phyloP scores from a whole-genome alignment of 2,329 filamentous ascomycete genomes.

The Plectosphaerella sp. region DNA sequence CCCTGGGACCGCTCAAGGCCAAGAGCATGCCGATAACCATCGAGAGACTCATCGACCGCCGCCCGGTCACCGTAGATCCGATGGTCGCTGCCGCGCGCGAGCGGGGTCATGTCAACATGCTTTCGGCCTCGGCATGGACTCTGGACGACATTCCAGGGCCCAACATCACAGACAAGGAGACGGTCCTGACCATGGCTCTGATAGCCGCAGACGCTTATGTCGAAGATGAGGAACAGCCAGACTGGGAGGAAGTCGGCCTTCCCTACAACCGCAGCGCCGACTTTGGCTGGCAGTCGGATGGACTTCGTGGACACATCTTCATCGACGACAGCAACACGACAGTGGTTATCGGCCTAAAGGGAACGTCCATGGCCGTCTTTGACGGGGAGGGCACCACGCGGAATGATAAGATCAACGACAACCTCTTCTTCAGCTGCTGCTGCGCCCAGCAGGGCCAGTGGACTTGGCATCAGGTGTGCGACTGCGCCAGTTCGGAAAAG shows the following conservation, averaged over 20 bases:
- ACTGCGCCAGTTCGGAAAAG: slow-evolving; percentile 67
- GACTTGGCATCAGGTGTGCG: slow-evolving; percentile 88
- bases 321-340: slow-evolving; percentile 82
- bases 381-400: slow-evolving; percentile 96
- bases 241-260: slow-evolving; percentile 78
- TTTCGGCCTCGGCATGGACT: slow-evolving; percentile 76
- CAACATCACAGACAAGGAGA: slow-evolving; percentile 80
- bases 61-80: slow-evolving; percentile 70
- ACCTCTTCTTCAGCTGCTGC: slow-evolving; percentile 96
- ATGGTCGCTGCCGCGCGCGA: slow-evolving; percentile 70
- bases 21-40: slow-evolving; percentile 66
- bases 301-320: slow-evolving; percentile 88
- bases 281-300: slow-evolving; percentile 91
- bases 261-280: slow-evolving; percentile 82
- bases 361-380: slow-evolving; percentile 84
- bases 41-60: slow-evolving; percentile 75
- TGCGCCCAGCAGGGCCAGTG: slow-evolving; percentile 90
- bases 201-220: slow-evolving; percentile 93
- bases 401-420: slow-evolving; percentile 97
- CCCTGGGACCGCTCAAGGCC: slow-evolving; percentile 49
- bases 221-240: slow-evolving; percentile 60
- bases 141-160: slow-evolving; percentile 74
- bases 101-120: slow-evolving; percentile 60
- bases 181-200: slow-evolving; percentile 75
- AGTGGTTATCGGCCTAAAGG: slow-evolving; percentile 88